Conservation (phyloP, 192 early-diverging fungal species). For the Entophlyctis helioformis region DNA sequence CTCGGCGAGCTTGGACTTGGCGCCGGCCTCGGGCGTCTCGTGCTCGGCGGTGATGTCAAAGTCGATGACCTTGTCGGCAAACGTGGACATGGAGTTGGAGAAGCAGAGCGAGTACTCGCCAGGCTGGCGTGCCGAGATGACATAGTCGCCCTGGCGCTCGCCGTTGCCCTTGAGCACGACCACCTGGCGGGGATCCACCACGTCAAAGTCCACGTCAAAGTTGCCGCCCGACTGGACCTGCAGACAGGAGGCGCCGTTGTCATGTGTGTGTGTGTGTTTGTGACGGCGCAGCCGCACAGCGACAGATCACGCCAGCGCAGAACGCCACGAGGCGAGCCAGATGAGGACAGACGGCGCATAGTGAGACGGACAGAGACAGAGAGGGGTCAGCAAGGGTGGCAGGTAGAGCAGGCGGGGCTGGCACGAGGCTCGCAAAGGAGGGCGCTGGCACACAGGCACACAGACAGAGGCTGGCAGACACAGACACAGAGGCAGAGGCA, state of each 20-base stretch:
- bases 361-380: neutral
- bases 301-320: no score
- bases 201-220: slow-evolving; percentile 93
- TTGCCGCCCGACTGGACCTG: slow-evolving; percentile 93
- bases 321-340: no score
- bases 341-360: neutral
- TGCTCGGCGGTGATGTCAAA: slow-evolving; percentile 91
- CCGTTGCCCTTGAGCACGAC: slow-evolving; percentile 64
- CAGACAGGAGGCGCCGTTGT: no score
- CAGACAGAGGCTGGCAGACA: no score
- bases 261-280: no score
- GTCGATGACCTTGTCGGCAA: slow-evolving; percentile 85
- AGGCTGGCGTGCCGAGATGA: slow-evolving; percentile 69
- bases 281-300: no score
- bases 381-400: neutral
- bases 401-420: no score
- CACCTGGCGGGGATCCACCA: slow-evolving; percentile 60
- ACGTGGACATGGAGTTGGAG: slow-evolving; percentile 86
- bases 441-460: no score
- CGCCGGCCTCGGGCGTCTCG: slow-evolving; percentile 38
- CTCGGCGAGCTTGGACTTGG: slow-evolving; percentile 3
- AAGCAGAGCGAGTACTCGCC: slow-evolving; percentile 98
- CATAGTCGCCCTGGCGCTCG: slow-evolving; percentile 91
- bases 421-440: no score
- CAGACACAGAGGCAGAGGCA: no score